phyloP scores from a whole-genome alignment of 176 grass and related monocot genomes.

The Oryza australiensis region DNA sequence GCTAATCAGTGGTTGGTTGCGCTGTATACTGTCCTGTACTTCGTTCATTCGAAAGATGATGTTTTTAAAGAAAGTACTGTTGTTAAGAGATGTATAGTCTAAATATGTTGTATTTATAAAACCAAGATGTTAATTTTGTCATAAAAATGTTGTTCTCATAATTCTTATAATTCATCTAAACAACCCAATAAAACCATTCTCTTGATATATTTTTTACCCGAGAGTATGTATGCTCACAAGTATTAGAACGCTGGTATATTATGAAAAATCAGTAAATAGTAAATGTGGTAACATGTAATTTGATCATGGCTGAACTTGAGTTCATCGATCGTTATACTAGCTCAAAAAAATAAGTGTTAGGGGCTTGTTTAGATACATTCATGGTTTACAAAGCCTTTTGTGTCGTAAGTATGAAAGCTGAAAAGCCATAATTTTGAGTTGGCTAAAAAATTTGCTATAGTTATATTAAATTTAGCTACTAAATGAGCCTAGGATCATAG shows the following conservation, averaged over 20 bases:
- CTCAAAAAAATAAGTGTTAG: too few species aligned
- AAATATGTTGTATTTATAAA: not conserved
- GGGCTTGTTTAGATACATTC: too few species aligned
- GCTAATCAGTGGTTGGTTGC: not conserved
- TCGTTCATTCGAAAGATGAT: not conserved
- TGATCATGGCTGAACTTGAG: too few species aligned
- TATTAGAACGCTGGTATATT: not conserved
- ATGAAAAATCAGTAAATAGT: not conserved
- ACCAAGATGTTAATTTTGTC: not conserved
- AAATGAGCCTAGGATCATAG: too few species aligned
- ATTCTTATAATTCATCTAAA: not conserved
- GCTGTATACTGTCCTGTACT: not conserved
- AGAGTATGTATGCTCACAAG: too few species aligned
- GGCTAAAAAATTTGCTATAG: too few species aligned
- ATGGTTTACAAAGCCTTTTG: too few species aligned
- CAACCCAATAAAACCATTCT: not conserved
- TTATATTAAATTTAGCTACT: too few species aligned
- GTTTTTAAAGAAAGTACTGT: not conserved
- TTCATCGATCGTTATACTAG: not conserved
- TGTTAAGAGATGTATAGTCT: not conserved
- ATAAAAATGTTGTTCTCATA: not conserved
- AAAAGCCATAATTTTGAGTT: too few species aligned
- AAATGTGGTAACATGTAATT: not conserved
- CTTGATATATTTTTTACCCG: too few species aligned
- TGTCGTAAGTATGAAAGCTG: too few species aligned